Conservation (phyloP, 345 rosid genomes). For the Combretum micranthum region DNA sequence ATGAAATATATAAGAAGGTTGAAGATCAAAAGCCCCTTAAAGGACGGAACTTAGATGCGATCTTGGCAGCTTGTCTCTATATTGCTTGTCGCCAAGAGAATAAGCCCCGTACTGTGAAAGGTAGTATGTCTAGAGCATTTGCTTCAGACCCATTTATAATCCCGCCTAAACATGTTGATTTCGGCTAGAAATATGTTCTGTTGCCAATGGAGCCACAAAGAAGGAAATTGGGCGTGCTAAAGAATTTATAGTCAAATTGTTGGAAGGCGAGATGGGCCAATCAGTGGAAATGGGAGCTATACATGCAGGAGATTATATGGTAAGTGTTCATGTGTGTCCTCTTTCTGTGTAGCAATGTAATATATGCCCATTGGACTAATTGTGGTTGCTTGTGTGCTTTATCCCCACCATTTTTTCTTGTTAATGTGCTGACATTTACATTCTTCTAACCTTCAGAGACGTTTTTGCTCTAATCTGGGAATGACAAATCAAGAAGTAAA, state of each 20-base stretch:
- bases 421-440: too few relatives aligned
- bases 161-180: constrained; percentile 10
- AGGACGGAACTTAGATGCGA: constrained; percentile 42
- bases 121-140: constrained; percentile 11
- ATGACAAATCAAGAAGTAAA: constrained; percentile 50
- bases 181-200: constrained; percentile 40
- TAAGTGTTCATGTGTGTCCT: constrained; percentile 8
- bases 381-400: neutral
- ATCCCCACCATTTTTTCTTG: neutral
- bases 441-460: constrained; percentile 29
- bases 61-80: constrained; percentile 46
- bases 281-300: constrained; percentile 54
- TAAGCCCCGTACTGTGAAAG: constrained; percentile 45
- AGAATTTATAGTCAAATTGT: constrained; percentile 43
- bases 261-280: constrained; percentile 47
- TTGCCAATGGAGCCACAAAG: constrained; percentile 42
- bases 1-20: constrained; percentile 49
- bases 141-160: neutral
- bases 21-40: constrained; percentile 46
- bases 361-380: neutral
- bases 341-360: neutral
- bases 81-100: constrained; percentile 47
- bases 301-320: constrained; percentile 50
- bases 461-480: constrained; percentile 51
- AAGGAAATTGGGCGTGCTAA: constrained; percentile 52